phyloP scores from a whole-genome alignment of 164 flowering plant species.

The Sedum album region DNA sequence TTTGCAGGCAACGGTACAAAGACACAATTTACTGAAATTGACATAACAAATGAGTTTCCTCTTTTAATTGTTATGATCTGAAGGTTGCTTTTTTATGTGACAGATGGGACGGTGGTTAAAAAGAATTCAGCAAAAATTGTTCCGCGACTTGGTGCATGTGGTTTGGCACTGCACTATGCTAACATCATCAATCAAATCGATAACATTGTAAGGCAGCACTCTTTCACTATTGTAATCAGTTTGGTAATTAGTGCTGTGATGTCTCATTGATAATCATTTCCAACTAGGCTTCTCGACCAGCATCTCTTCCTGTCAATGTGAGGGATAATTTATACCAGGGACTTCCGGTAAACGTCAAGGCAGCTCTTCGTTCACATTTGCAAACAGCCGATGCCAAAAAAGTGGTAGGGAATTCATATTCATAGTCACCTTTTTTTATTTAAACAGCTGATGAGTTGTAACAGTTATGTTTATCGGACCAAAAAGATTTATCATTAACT shows the following conservation, averaged over 20 bases:
- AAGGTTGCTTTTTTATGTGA: background rate
- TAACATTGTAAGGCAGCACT: conserved; percentile 41
- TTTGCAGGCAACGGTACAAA: conserved; percentile 43
- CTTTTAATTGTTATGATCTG: too few species aligned
- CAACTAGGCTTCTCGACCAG: conserved; percentile 48
- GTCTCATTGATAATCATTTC: conserved; percentile 6
- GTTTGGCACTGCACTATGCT: conserved; percentile 75
- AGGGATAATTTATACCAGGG: conserved; percentile 52
- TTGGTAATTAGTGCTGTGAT: background rate
- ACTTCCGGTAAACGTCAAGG: conserved; percentile 44
- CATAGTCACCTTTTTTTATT: background rate
- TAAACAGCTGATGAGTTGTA: background rate
- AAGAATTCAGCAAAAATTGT: conserved; percentile 19
- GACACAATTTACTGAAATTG: background rate
- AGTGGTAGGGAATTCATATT: conserved; percentile 23
- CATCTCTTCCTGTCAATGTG: too few species aligned
- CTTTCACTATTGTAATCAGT: background rate
- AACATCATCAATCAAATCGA: conserved; percentile 65
- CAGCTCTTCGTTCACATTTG: conserved; percentile 37
- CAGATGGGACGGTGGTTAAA: conserved; percentile 20
- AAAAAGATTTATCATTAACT: background rate
- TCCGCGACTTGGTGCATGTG: conserved; percentile 50
- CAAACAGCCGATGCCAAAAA: conserved; percentile 38
- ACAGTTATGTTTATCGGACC: background rate
- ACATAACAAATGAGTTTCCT: too few species aligned